phyloP scores from a whole-genome alignment of 805 yeast species.

The Zygosaccharomyces bisporus region DNA sequence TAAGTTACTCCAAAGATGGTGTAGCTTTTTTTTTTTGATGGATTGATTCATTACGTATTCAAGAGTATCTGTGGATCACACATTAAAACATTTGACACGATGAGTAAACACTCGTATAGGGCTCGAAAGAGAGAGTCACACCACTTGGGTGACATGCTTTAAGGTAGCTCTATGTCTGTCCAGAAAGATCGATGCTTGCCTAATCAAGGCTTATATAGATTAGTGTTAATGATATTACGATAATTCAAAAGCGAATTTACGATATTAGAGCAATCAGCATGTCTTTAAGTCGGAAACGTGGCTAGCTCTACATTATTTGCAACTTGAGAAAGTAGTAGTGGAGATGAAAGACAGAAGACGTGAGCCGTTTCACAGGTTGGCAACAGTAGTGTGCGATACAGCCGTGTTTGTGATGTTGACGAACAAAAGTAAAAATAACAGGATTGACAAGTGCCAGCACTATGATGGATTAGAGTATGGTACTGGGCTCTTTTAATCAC shows the following conservation, averaged over 20 bases:
- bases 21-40: neutral
- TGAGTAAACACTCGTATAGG: neutral
- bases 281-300: neutral
- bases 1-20: neutral
- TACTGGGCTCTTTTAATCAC: no score
- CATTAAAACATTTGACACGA: neutral
- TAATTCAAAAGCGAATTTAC: no score
- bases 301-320: neutral
- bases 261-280: no score
- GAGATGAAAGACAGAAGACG: neutral
- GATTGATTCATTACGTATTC: neutral
- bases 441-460: no score
- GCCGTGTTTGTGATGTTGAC: no score
- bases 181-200: no score
- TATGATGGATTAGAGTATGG: no score
- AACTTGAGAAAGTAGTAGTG: neutral
- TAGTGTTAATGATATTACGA: no score
- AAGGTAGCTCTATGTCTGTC: neutral
- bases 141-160: neutral
- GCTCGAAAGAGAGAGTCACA: neutral
- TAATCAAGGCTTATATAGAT: no score
- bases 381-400: neutral
- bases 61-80: neutral
- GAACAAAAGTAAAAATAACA: no score
- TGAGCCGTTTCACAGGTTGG: neutral